Evolutionary conservation across 148 eudicot species (phyloP).

Genomic region (Fallopia convolvulus): DNA sequence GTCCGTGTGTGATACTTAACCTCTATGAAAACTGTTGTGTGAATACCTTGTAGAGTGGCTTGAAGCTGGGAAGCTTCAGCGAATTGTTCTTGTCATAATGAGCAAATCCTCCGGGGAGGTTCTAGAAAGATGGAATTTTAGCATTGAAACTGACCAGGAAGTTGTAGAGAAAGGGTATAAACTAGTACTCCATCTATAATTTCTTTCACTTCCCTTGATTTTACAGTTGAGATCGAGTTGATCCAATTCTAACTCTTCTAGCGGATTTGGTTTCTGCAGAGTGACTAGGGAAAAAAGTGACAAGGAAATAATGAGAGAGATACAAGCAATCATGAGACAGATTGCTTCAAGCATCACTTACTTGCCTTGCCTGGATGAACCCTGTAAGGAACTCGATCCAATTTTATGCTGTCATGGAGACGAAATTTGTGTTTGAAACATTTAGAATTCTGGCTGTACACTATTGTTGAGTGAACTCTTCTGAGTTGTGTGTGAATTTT

Average conservation of each 20-base stretch:
- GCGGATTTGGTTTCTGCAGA: conserved; percentile 23
- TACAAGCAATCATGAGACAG: conserved; percentile 98
- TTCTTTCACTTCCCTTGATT: neutral
- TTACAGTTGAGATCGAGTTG: neutral
- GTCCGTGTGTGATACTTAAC: neutral
- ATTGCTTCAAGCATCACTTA: conserved; percentile 93
- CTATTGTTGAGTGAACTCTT: neutral
- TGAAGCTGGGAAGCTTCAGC: conserved; percentile 87
- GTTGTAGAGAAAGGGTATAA: conserved; percentile 79
- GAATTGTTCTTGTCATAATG: conserved; percentile 91
- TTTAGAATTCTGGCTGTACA: neutral
- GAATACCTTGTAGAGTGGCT: conserved; percentile 60
- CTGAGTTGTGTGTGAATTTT: neutral
- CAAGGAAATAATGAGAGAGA: conserved; percentile 97
- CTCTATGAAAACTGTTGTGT: neutral
- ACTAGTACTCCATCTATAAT: neutral
- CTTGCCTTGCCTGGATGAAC: conserved; percentile 95
- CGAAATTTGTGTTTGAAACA: neutral
- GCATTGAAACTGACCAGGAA: conserved; percentile 80
- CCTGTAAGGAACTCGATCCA: conserved; percentile 40
- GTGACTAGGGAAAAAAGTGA: conserved; percentile 96
- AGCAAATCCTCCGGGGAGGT: conserved; percentile 75
- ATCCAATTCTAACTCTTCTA: neutral
- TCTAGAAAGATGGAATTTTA: conserved; percentile 96
- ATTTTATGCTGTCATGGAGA: neutral